phyloP scores from a whole-genome alignment of 345 rosid species.

The Limnanthes douglasii region DNA sequence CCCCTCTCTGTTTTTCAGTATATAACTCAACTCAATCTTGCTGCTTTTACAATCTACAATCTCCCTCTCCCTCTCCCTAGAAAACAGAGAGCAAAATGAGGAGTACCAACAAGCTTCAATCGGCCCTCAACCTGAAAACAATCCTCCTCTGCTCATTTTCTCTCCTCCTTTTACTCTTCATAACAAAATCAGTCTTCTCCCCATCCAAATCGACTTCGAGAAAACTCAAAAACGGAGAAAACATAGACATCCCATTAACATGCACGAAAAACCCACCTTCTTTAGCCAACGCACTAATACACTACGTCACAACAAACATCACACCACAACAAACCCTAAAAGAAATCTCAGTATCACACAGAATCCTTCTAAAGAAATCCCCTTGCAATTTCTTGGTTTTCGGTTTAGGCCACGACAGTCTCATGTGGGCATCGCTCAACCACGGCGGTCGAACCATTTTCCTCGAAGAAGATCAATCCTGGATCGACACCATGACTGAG shows the following conservation, averaged over 20 bases:
- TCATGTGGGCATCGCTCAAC: constrained; percentile 81
- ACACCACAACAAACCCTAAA: constrained; percentile 82
- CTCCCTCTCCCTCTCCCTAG: constrained; percentile 3
- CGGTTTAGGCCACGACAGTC: constrained; percentile 83
- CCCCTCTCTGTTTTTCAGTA: too few species aligned
- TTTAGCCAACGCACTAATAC: constrained; percentile 52
- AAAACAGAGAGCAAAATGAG: too few species aligned
- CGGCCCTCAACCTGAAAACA: constrained; percentile 6
- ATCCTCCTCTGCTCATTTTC: constrained; percentile 9
- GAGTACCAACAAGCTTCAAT: constrained; percentile 5
- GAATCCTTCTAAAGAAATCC: constrained; percentile 43
- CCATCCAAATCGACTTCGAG: constrained; percentile 15
- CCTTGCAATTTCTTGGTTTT: constrained; percentile 86
- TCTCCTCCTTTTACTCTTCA: constrained; percentile 15
- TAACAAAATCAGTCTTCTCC: constrained; percentile 26
- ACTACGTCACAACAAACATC: constrained; percentile 58
- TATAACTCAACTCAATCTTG: too few species aligned
- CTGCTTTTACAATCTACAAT: too few species aligned
- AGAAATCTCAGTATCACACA: constrained; percentile 58
- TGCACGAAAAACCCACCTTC: constrained; percentile 56
- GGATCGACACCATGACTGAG: constrained; percentile 45
- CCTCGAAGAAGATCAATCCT: constrained; percentile 66
- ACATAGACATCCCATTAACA: constrained; percentile 1
- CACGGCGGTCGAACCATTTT: constrained; percentile 77
- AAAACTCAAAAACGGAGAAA: background rate